Conservation (phyloP, 495 filamentous ascomycete species). For the Hypoxylon fuscum region DNA sequence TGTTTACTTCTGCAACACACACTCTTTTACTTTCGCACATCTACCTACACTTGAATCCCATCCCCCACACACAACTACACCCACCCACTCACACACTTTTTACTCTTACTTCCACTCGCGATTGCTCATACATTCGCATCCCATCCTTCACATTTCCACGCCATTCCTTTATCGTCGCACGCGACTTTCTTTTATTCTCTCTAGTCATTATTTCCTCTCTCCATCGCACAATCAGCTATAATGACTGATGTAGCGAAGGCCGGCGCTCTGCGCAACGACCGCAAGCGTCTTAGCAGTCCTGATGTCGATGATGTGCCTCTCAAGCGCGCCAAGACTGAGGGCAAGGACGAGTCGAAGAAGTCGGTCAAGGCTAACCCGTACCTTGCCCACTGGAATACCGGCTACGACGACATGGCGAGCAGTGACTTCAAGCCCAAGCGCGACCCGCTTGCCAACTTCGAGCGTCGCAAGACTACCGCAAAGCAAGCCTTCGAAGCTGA, state of each 20-base stretch:
- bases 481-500: constrained; percentile 76
- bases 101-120: no score
- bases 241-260: constrained; percentile 12
- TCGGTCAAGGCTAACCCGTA: constrained; percentile 74
- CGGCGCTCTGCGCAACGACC: constrained; percentile 21
- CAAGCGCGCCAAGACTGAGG: constrained; percentile 48
- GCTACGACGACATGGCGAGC: constrained; percentile 50
- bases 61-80: background rate
- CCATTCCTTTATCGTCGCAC: no score
- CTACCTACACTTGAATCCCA: no score
- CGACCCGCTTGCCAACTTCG: constrained; percentile 67
- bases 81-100: no score
- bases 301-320: constrained; percentile 17
- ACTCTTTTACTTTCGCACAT: no score
- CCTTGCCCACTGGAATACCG: constrained; percentile 85
- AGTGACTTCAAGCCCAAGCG: constrained; percentile 54
- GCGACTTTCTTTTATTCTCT: no score
- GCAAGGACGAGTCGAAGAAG: constrained; percentile 49
- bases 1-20: no score
- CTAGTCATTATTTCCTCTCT: background rate
- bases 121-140: no score
- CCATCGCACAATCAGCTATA: background rate
- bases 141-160: no score
- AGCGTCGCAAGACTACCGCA: constrained; percentile 84
- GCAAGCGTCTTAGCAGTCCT: constrained; percentile 39